Base-by-base conservation (phyloP, 345 rosid species). In the Trapa bicornis region DNA sequence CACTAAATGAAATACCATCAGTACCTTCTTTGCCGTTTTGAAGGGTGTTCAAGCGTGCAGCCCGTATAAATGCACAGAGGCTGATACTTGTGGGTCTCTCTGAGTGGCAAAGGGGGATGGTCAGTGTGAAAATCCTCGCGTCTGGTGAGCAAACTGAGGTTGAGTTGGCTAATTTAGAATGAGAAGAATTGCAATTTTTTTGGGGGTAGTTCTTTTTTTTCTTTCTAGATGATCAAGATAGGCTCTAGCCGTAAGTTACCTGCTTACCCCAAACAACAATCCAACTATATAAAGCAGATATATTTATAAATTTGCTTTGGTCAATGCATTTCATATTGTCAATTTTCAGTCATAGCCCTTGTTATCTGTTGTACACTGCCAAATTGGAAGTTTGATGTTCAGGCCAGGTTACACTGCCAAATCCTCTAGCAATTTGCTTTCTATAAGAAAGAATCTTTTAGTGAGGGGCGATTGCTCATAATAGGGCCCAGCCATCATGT, bases 31-130 rank as follows among this genome's bases (percentile, higher is more conserved):
- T 61, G 8, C 75, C 69, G 64, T 66, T 69, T 2, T 35, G 38
- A 66, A 88, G 95, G 98, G 96, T 89, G 57, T 93, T 93, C 86
- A 88, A 88, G 77, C 83, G 98, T 61, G 98, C 97, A 1, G 85
- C 82, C 47, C 80, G 98, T 6, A 72, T 83, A 71, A 83, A 88
- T 75, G 94, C 94, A n/a, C 77, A 78, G 45, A 83, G 94, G 80
- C 77, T 90, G 76, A 75, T 90, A 76, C 72, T 93, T 77, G 97
- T 93, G 58, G 96, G 98, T 56, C 82, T 73, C 60, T 74, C 64
- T 0, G 98, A 93, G 76, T 93, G 97, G 94, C 77, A 84, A 78
- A 80, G 82, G 78, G 96, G 92, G 65, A 82, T 83, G 78, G 98
- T 93, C 61, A 61, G 84, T 54, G 97, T 93, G 17, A 93, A 93